Percentiles rank a stretch among this genome's conserved stretches.
Conservation (phyloP, 306 rosid species). For the Senna tora region DNA sequence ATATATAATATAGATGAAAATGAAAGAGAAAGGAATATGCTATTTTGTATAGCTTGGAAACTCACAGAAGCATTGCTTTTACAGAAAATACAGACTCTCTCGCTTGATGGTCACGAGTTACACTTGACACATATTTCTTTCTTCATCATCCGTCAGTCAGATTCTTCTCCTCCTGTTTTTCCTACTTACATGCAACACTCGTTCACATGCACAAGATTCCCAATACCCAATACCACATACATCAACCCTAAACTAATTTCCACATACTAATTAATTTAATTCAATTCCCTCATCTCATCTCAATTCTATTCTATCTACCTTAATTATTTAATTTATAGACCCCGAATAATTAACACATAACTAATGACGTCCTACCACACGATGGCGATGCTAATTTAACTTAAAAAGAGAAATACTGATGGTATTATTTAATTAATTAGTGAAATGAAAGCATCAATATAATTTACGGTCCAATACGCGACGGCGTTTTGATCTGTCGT, state of each 20-base stretch:
- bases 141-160: conserved; percentile 29
- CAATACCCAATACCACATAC: too few relatives aligned
- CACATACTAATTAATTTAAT: too few relatives aligned
- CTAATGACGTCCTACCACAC: conserved; percentile 12
- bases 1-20: conserved; percentile 29
- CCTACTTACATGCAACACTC: conserved; percentile 48
- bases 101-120: conserved; percentile 41
- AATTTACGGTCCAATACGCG: conserved; percentile 65
- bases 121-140: conserved; percentile 34
- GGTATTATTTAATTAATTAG: too few relatives aligned
- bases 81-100: conserved; percentile 48
- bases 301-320: too few relatives aligned
- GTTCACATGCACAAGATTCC: conserved; percentile 47
- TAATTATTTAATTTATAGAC: too few relatives aligned
- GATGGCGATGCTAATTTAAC: too few relatives aligned
- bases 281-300: too few relatives aligned
- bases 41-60: conserved; percentile 56
- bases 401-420: too few relatives aligned
- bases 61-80: conserved; percentile 59
- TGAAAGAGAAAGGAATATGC: conserved; percentile 46
- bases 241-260: too few relatives aligned
- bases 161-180: conserved; percentile 37
- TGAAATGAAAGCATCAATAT: too few relatives aligned
- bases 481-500: conserved; percentile 78
- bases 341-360: conserved; percentile 7